These are phyloP conservation scores for Lophium mytilinum DNA, from an alignment of 495 filamentous ascomycete species.

Conservation along the genomic window DNA sequence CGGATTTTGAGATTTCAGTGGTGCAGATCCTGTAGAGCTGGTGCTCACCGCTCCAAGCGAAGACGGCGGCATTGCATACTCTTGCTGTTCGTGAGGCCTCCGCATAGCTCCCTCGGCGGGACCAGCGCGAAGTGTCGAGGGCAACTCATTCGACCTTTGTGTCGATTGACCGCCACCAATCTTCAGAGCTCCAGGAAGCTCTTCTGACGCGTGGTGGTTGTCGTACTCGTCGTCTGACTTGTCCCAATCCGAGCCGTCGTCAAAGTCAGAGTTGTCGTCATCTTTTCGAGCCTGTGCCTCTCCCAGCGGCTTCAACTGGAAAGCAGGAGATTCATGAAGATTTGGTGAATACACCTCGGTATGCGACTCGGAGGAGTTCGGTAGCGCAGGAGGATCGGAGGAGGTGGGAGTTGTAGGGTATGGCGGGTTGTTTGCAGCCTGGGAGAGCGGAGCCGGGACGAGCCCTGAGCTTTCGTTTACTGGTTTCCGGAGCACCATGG, in stretches of 20 bases:
- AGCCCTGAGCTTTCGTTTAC: constrained; percentile 7
- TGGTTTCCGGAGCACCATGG: constrained; percentile 24
- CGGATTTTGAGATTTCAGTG: constrained; percentile 26
- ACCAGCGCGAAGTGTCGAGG: constrained; percentile 20
- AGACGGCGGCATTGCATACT: constrained; percentile 8
- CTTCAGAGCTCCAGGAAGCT: constrained; percentile 19
- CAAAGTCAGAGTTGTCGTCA: constrained; percentile 8
- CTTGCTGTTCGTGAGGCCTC: constrained; percentile 7
- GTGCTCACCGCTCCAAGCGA: constrained; percentile 16
- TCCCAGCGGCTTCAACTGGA: constrained; percentile 10
- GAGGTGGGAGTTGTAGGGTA: constrained; percentile 24
- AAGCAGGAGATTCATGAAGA: constrained; percentile 9
- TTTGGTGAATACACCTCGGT: constrained; percentile 8
- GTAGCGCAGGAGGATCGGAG: constrained; percentile 12
- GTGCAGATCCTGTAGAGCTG: constrained; percentile 14
- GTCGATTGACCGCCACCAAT: constrained; percentile 16
- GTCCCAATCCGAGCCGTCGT: constrained; percentile 18
- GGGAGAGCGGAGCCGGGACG: constrained; percentile 24
- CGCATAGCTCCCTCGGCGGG: constrained; percentile 15
- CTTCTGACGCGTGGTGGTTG: constrained; percentile 2
- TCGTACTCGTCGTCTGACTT: constrained; percentile 15
- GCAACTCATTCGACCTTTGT: constrained; percentile 8
- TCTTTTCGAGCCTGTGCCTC: constrained; percentile 3
- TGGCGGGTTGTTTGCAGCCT: constrained; percentile 26
- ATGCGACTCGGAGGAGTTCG: neutral